phyloP scores from a whole-genome alignment of 1,284 basidiomycete species.

The Heterobasidion occidentale region DNA sequence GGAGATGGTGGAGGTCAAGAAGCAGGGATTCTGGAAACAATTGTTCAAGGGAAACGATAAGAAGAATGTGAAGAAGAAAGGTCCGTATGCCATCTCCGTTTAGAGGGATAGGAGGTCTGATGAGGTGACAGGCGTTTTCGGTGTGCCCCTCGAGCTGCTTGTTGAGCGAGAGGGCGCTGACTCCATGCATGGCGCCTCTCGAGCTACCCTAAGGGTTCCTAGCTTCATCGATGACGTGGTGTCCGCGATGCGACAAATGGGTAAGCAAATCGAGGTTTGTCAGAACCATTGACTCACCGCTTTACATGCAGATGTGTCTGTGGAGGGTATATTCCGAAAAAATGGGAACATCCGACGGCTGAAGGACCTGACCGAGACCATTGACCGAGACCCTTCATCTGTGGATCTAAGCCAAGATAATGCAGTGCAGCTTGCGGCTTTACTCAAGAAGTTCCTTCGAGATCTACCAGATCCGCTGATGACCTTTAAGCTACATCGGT shows the following conservation, averaged over 20 bases:
- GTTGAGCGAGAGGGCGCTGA: slow-evolving; percentile 96
- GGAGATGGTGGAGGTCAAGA: slow-evolving; percentile 90
- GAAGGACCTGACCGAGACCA: slow-evolving; percentile 84
- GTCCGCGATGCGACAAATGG: slow-evolving; percentile 99
- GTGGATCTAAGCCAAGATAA: slow-evolving; percentile 94
- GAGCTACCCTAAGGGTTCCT: slow-evolving; percentile 81
- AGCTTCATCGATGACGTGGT: slow-evolving; percentile 98
- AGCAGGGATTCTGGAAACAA: slow-evolving; percentile 95
- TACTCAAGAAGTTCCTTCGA: slow-evolving; percentile 95
- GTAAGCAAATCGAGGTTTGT: slow-evolving; percentile 42
- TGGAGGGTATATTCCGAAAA: slow-evolving; percentile 98
- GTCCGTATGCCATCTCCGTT: slow-evolving; percentile 33
- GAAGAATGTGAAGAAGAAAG: slow-evolving; percentile 85
- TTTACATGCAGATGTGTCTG: slow-evolving; percentile 76
- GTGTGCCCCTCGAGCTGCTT: slow-evolving; percentile 87
- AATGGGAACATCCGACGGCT: slow-evolving; percentile 95
- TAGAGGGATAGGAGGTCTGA: slow-evolving; percentile 1
- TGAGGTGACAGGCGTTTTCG: slow-evolving; percentile 64
- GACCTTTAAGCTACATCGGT: slow-evolving; percentile 88
- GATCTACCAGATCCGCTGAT: slow-evolving; percentile 95
- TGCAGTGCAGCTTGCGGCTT: slow-evolving; percentile 93
- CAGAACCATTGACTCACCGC: neutral
- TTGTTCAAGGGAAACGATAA: slow-evolving; percentile 90
- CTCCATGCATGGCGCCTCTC: slow-evolving; percentile 86
- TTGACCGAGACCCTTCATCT: slow-evolving; percentile 86